phyloP scores from a whole-genome alignment of 208 protist species.

The Crithidia expoeki region DNA sequence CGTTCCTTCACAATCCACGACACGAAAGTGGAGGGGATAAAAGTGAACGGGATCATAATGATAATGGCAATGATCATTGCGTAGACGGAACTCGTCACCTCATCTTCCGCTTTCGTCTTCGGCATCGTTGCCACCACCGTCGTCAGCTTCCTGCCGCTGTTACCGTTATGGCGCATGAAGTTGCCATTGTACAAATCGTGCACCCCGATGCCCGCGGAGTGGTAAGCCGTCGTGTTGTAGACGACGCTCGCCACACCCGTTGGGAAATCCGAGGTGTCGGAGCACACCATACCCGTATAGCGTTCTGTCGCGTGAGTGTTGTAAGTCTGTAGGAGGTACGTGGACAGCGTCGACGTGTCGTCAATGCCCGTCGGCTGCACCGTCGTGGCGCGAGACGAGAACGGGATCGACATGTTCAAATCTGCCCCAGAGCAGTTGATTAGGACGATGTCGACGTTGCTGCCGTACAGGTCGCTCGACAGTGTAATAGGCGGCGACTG shows the following conservation, averaged over 20 bases:
- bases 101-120: slow-evolving; percentile 44
- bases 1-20: slow-evolving; percentile 83
- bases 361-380: slow-evolving; percentile 19
- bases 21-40: slow-evolving; percentile 71
- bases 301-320: slow-evolving; percentile 39
- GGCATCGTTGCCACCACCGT: slow-evolving; percentile 46
- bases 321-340: slow-evolving; percentile 47
- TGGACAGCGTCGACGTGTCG: slow-evolving; percentile 29
- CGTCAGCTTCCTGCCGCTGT: slow-evolving; percentile 13
- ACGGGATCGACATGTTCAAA: slow-evolving; percentile 34
- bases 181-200: slow-evolving; percentile 50
- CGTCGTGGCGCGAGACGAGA: slow-evolving; percentile 17
- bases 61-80: slow-evolving; percentile 58
- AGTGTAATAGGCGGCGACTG: slow-evolving; percentile 39
- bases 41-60: slow-evolving; percentile 77
- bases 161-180: slow-evolving; percentile 25
- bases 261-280: slow-evolving; percentile 14
- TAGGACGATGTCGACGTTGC: slow-evolving; percentile 38
- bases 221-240: slow-evolving; percentile 60
- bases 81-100: slow-evolving; percentile 35
- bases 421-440: slow-evolving; percentile 28
- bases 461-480: slow-evolving; percentile 44
- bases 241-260: slow-evolving; percentile 31
- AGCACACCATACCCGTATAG: slow-evolving; percentile 55
- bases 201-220: slow-evolving; percentile 42